These are phyloP conservation scores for Metschnikowia dekortorum DNA, from an alignment of 805 yeast genomes.

Conservation along the genomic window DNA sequence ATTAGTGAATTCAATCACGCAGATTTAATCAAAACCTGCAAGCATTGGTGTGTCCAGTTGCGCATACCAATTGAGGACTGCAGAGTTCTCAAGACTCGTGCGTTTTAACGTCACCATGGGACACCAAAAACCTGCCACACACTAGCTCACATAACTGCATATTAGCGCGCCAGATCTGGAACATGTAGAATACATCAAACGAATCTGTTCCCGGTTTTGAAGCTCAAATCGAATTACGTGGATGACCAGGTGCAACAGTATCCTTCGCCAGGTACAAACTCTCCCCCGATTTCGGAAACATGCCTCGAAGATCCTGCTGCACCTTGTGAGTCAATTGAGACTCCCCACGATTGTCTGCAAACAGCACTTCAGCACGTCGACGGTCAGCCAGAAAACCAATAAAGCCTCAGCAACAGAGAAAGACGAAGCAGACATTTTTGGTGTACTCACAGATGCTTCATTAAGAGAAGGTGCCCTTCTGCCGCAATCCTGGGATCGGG, in stretches of 20 bases:
- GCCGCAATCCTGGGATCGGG: conserved; percentile 33
- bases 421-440: background rate
- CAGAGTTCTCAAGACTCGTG: too few relatives aligned
- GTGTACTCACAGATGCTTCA: too few relatives aligned
- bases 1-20: too few relatives aligned
- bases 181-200: background rate
- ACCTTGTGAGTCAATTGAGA: background rate
- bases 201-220: background rate
- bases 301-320: background rate
- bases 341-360: background rate
- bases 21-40: too few relatives aligned
- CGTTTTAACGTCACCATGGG: too few relatives aligned
- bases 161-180: background rate
- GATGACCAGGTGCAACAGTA: background rate
- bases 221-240: background rate
- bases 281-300: background rate
- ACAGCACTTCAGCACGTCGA: background rate
- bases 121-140: background rate
- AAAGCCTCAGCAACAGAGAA: background rate
- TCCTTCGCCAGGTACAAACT: background rate
- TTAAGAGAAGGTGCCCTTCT: background rate
- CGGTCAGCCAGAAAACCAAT: background rate
- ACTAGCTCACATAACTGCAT: background rate
- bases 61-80: too few relatives aligned
- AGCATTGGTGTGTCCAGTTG: too few relatives aligned